A percentile compares a stretch with the other conserved stretches of the same genome.
phyloP scores from a whole-genome alignment of 805 yeast species.

The Spathaspora girioi region DNA sequence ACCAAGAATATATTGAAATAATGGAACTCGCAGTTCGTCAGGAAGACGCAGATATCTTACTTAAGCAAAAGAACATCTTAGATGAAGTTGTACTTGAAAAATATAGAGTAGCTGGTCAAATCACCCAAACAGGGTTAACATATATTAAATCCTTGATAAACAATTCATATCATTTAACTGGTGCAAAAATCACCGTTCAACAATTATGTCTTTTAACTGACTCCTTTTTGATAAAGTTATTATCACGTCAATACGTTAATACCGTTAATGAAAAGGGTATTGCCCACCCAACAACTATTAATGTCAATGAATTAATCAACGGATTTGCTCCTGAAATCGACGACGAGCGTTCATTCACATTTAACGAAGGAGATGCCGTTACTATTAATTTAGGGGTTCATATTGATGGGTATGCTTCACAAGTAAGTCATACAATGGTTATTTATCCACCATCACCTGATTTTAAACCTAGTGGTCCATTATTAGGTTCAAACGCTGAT shows the following conservation, averaged over 20 bases:
- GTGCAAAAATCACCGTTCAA: conserved; percentile 45
- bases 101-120: conserved; percentile 85
- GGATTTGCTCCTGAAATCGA: conserved; percentile 89
- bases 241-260: conserved; percentile 55
- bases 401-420: conserved; percentile 91
- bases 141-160: conserved; percentile 66
- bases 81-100: conserved; percentile 64
- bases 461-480: conserved; percentile 66
- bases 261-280: conserved; percentile 84
- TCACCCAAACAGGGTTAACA: conserved; percentile 75
- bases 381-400: conserved; percentile 87
- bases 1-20: background rate
- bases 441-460: conserved; percentile 54
- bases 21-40: conserved; percentile 78
- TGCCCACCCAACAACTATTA: conserved; percentile 86
- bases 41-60: conserved; percentile 67
- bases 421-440: conserved; percentile 81
- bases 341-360: conserved; percentile 41
- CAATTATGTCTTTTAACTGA: conserved; percentile 85
- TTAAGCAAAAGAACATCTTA: conserved; percentile 70
- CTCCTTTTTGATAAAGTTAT: conserved; percentile 59
- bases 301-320: conserved; percentile 69
- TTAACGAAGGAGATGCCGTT: conserved; percentile 77
- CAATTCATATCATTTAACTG: conserved; percentile 63
- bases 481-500: conserved; percentile 82